Base-by-base conservation (phyloP, 2,329 filamentous ascomycete species). In the Penicillium sp. region DNA sequence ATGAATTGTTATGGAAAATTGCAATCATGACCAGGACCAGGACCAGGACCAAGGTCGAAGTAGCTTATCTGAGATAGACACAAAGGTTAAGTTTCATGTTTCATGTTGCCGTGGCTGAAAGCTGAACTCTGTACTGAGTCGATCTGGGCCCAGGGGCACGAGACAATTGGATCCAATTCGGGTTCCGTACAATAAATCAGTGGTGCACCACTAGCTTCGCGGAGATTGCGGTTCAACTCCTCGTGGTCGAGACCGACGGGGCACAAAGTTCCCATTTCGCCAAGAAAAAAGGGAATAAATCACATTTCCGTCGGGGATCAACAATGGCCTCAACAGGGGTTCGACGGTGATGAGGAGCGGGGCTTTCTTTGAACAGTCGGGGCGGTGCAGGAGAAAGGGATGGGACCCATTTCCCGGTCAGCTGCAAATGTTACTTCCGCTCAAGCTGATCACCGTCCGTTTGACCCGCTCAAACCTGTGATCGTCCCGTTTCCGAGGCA, bases 171-270 rank as follows among this genome's bases (percentile, higher is more conserved):
- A 22, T 48, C 45, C 29, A 23, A 48, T 48, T 33, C 37, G 40
- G 22, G 29, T 31, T 27, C 51, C 49, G 14, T 44, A 31, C 6
- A 33, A 33, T 18, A 15, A 51, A 1, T 12, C 11, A 44, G 41
- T 51, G 49, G 49, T 27, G 49, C 29, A 25, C 22, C 26, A 35
- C 49, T 43, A 51, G 56, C 43, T 51, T 53, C 54, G 44, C 52
- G 49, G 51, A 52, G 55, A 60, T 62, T 54, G 62, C 26, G 37
- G 48, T 50, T 22, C 29, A 48, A 22, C 43, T 41, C 44, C 33
- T 61, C 48, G 26, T 56, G 56, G 58, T 63, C 53, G 58, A 59
- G 58, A 54, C 58, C 26, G 20, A 25, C 15, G 18, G 18, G 12
- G 23, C 23, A n/a, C 2, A 20, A 9, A 1, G 49, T 51, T 45